phyloP scores from a whole-genome alignment of 805 yeast genomes.

The Lipomyces sp. region DNA sequence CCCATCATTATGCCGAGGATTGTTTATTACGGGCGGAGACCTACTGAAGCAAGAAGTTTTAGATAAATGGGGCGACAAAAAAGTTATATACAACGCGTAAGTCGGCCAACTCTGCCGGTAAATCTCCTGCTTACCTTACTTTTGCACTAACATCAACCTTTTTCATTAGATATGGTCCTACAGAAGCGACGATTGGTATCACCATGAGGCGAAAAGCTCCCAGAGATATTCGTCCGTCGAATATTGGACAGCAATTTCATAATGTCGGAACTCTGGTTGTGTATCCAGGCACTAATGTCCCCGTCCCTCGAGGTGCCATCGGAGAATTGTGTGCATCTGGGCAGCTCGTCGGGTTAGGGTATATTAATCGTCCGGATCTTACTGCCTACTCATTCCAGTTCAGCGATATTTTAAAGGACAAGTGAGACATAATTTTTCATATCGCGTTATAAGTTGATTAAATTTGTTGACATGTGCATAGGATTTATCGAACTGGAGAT shows the following conservation, averaged over 20 bases:
- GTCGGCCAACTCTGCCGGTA: neutral
- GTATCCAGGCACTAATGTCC: constrained; percentile 13
- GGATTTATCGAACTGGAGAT: constrained; percentile 33
- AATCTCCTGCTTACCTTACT: neutral
- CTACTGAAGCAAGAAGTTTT: constrained; percentile 30
- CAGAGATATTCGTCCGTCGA: constrained; percentile 25
- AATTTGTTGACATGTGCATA: neutral
- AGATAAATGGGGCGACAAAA: constrained; percentile 31
- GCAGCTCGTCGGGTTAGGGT: constrained; percentile 34
- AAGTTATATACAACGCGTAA: constrained; percentile 31
- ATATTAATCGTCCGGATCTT: constrained; percentile 30
- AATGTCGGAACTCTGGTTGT: constrained; percentile 31
- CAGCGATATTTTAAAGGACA: constrained; percentile 6
- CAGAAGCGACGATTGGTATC: constrained; percentile 33
- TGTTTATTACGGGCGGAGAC: constrained; percentile 35
- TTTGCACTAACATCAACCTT: neutral
- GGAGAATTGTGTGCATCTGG: constrained; percentile 37
- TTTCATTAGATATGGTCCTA: constrained; percentile 30
- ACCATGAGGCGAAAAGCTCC: constrained; percentile 31
- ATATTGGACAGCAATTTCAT: constrained; percentile 31
- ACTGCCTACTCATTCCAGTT: constrained; percentile 26
- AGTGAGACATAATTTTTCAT: constrained; percentile 3
- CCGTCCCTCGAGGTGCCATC: constrained; percentile 31
- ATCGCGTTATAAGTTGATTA: neutral
- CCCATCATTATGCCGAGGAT: constrained; percentile 28